Evolutionary conservation across 352 stramenopile species (phyloP), one percentile per base, ranked within the genome.

Genomic region (Phytophthora idaei): DNA sequence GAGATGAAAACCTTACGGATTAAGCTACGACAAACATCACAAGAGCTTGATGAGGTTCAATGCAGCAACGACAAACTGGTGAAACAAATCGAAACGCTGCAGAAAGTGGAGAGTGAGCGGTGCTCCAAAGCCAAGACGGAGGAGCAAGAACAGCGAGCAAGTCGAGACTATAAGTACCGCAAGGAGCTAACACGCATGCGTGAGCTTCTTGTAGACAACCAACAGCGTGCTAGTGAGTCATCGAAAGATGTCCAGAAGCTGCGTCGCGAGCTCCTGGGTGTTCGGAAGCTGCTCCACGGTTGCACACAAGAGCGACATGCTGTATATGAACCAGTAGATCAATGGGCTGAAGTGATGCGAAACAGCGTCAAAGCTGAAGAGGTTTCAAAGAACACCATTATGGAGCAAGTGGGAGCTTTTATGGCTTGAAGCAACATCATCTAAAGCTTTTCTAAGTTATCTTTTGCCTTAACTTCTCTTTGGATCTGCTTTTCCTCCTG

Each of bases 221-320:
- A 87, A 17, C 70, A 83, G 46, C 74, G 67, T n/a, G 64, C 77
- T 41, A 66, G 47, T 4, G 76, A 80, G 42, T 89, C 82, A 4
- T 78, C 78, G 5, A 68, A 76, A 10, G 80, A 83, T 39, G 81
- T 90, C 25, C 61, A 78, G 32, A 71, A 69, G 52, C 69, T 90
- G 44, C 85, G 85, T 47, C 63, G 73, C 7, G 82, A 89, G 17
- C 67, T 90, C 0, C 50, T 77, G 5, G 58, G 68, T 10, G 78
- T 90, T 21, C 82, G 85, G 64, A 67, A 76, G 47, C 31, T 85
- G 32, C 61, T 90, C 9, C 63, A 75, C 4, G 59, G 64, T n/a
- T 80, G 75, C 54, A 69, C 70, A 49, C 52, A 72, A n/a, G 44
- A 63, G 25, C 50, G 51, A 21, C 57, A 57, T 17, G 8, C 21